Evolutionary conservation across 352 stramenopile genomes (phyloP), one percentile per base, ranked within the genome.

Genomic region (Pythium aquatile): DNA sequence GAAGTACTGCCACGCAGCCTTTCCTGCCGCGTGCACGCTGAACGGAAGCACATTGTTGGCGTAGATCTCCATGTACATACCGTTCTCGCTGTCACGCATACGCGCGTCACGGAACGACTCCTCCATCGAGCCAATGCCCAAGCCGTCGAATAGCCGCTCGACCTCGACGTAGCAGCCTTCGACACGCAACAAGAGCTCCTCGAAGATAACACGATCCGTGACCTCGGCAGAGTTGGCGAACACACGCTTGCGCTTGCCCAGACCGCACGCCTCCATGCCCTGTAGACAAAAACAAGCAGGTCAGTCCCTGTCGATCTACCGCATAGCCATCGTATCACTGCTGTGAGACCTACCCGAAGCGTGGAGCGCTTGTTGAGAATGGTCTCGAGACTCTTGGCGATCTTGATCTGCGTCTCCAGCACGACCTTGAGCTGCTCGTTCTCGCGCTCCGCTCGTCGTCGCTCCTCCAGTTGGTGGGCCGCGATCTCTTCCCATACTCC

Each of bases 341-440:
- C 53, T 24, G 32, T 56, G 1, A 60, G 56, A 8, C 55, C 55
- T 55, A 78, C 59, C 40, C 70, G 61, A 11, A 77, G 65, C 26
- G 59, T 71, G 13, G 70, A 68, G 17, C 68, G 73, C 63, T 83
- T 79, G 58, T 72, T 63, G 28, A 88, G 68, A 2, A 82, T 61
- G 8, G 40, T 56, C 59, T 79, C 76, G 42, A 87, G 75, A 49
- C 69, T 76, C 63, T 72, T 73, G 16, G 73, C 66, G 48, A 83
- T 49, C 55, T 85, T 77, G 55, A 81, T 68, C 65, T 86, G 77
- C 2, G 67, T 75, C 55, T 84, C 77, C 5, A 88, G 66, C 32
- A 83, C 74, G 0, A 75, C 60, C 56, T 84, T 87, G 8, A 88
- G 65, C 7, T 74, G 74, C 5, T 70, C 69, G 55, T 85, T 83